Percentiles rank a stretch among this genome's conserved stretches.
phyloP scores from a whole-genome alignment of 2,329 filamentous ascomycete species.

The Nothophoma quercina region DNA sequence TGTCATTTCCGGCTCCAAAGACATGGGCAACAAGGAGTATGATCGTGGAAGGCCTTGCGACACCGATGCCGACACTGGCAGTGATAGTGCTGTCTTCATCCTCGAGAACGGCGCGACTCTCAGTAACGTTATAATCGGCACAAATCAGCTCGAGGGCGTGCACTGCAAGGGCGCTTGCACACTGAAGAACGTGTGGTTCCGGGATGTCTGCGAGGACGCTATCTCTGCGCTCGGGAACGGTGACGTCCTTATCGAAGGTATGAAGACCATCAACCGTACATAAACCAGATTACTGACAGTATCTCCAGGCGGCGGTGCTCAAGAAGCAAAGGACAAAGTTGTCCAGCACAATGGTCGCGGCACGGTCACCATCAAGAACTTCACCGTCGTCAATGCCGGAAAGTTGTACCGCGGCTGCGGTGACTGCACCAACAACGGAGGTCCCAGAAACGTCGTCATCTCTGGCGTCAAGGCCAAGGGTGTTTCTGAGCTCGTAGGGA shows the following conservation, averaged over 20 bases:
- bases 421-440: conserved; percentile 50
- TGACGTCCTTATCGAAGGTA: conserved; percentile 44
- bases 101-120: conserved; percentile 58
- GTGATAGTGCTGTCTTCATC: conserved; percentile 56
- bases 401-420: conserved; percentile 60
- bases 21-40: conserved; percentile 20
- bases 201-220: conserved; percentile 36
- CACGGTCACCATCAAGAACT: conserved; percentile 45
- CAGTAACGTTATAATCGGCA: conserved; percentile 61
- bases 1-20: conserved; percentile 19
- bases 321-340: conserved; percentile 38
- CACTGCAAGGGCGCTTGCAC: conserved; percentile 58
- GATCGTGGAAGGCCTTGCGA: conserved; percentile 19
- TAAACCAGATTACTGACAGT: no score
- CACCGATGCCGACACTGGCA: conserved; percentile 20
- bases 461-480: conserved; percentile 46
- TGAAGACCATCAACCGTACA: no score
- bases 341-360: conserved; percentile 43
- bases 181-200: conserved; percentile 36
- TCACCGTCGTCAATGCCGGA: conserved; percentile 53
- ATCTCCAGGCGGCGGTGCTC: no score
- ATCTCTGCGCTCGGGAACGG: conserved; percentile 30
- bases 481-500: conserved; percentile 51
- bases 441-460: conserved; percentile 51
- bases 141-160: conserved; percentile 57